Base-by-base conservation (phyloP, 2,329 filamentous ascomycete species). In the Fusarium phyllophilum region DNA sequence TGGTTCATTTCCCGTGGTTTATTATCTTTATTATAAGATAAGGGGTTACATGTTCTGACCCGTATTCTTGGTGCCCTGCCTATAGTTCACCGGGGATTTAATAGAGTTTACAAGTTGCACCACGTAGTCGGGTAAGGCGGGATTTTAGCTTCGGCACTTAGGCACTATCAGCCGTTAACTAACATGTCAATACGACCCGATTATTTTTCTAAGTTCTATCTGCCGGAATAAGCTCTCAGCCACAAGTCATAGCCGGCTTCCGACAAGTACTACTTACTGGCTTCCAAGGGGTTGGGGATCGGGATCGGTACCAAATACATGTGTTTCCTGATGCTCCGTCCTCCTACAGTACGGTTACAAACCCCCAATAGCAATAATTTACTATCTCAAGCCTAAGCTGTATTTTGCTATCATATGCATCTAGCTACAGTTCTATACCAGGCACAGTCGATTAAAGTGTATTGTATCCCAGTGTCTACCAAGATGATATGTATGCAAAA, bases 41-140 rank as follows among this genome's bases (percentile, higher is more conserved):
- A 29, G 2, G 6, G 12, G 12, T 10, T 7, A 0, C 9, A 17
- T 12, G 7, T 17, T 22, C 4, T 3, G 5, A 2, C 10, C 24
- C 18, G 18, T 38, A 38, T 54, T 12, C 10, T 20, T 6, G 13
- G 5, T 17, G 2, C 9, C 24, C 2, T 54, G 20, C 2, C 8
- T 17, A 17, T 6, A 38, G 10, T 34, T 54, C 0, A 13, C 8
- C 6, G 6, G 24, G 10, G 2, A 13, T 17, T 13, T 5, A 6
- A 14, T 29, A 26, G 11, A 54, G 34, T 54, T 54, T 39, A n/a
- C 14, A 8, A 2, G 10, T 13, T 17, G 8, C 20, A 13, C 33
- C 14, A n/a, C 3, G 14, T 38, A 39, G 20, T 13, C 24, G 10
- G 51, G 14, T 29, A 39, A 29, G 20, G 20, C 24, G 34, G 15